These are phyloP conservation scores for Aspergillus japonicus DNA, from an alignment of 2,329 filamentous ascomycete genomes.

Conservation along the genomic window DNA sequence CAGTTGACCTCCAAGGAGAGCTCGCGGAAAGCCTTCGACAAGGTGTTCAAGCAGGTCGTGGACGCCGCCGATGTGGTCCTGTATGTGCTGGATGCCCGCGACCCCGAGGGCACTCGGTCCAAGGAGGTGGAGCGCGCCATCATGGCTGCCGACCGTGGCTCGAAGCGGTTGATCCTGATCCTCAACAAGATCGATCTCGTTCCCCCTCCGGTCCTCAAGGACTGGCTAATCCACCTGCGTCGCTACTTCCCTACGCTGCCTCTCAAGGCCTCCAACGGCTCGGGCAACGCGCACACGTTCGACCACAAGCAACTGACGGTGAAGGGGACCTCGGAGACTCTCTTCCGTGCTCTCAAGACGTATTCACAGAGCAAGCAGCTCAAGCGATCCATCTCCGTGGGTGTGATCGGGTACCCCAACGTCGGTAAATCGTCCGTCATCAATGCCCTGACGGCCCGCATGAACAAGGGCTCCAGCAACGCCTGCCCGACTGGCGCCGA, in stretches of 20 bases:
- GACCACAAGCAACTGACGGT: constrained; percentile 88
- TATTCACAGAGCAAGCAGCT: constrained; percentile 80
- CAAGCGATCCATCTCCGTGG: constrained; percentile 86
- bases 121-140: constrained; percentile 87
- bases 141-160: constrained; percentile 79
- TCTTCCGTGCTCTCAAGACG: constrained; percentile 87
- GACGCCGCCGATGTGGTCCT: constrained; percentile 86
- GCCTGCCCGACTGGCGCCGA: constrained; percentile 88
- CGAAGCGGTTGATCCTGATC: constrained; percentile 85
- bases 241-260: constrained; percentile 90
- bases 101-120: constrained; percentile 86
- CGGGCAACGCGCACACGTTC: constrained; percentile 84
- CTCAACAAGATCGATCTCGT: constrained; percentile 96
- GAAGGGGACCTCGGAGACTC: constrained; percentile 77
- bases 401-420: constrained; percentile 93
- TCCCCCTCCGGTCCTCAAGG: constrained; percentile 75
- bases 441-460: constrained; percentile 79
- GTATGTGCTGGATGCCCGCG: constrained; percentile 88
- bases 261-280: constrained; percentile 77
- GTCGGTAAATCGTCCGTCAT: constrained; percentile 96
- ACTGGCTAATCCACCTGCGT: constrained; percentile 80
- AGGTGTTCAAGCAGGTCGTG: constrained; percentile 91
- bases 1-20: constrained; percentile 50
- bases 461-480: constrained; percentile 61
- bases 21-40: constrained; percentile 87